Base-by-base conservation (phyloP, 1,284 basidiomycete genomes). In the Ustilago vetiveriae region DNA sequence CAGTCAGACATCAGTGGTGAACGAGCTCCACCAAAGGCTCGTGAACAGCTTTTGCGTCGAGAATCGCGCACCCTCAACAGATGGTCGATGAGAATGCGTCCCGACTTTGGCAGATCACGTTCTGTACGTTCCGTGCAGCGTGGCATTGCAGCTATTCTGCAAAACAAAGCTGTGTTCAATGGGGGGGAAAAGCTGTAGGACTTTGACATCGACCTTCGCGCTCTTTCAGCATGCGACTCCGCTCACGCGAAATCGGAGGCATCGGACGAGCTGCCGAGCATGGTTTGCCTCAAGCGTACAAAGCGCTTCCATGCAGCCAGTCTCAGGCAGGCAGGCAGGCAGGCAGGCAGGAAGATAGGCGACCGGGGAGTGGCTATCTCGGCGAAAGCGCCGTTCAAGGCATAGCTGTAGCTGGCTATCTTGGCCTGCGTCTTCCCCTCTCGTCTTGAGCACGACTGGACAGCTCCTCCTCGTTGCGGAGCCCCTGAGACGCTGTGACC, bases 301-400 rank as follows among this genome's bases (percentile, higher is more conserved):
- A 14, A 2, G n/a, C 4, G 33, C 13, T 35, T 11, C 16, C 7
- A 30, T 2, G 29, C 29, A 30, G 9, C 29, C 29, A 8, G 9
- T 8, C 29, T 10, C 9, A 30, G 29, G 14, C 29, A 30, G 14
- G 29, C 29, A 30, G n/a, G n/a, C n/a, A n/a, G n/a, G n/a, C n/a
- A n/a, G n/a, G n/a, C n/a, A n/a, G n/a, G n/a, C n/a, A n/a, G n/a
- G n/a, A n/a, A n/a, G n/a, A n/a, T n/a, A n/a, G 13, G 33, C 16
- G 33, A 35, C 6, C 16, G 7, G 10, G 11, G 7, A 16, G 7
- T 9, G 26, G 51, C 51, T 62, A 50, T 54, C 52, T 55, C 58
- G 58, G 52, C 52, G 58, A 50, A 55, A 50, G 26, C 58, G 58
- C 58, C 58, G 58, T n/a, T n/a, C n/a, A n/a, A n/a, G n/a, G n/a